phyloP scores from a whole-genome alignment of 495 filamentous ascomycete species.

The Penicillium angulare region DNA sequence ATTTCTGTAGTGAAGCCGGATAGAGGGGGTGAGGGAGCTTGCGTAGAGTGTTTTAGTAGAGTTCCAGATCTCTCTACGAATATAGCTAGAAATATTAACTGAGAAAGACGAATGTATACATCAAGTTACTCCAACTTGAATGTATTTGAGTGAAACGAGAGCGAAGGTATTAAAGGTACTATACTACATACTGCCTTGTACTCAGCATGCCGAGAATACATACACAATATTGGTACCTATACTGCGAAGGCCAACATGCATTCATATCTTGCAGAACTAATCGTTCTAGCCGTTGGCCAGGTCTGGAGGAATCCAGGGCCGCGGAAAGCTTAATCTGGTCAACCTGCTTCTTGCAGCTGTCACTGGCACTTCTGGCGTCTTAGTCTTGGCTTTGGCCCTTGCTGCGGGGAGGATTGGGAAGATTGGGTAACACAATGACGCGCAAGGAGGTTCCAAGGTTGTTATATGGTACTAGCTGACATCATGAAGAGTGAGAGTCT shows the following conservation, averaged over 20 bases:
- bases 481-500: constrained; percentile 20
- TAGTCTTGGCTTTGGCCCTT: neutral
- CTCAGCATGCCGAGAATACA: constrained; percentile 1
- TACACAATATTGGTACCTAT: neutral
- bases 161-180: too few species aligned
- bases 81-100: too few species aligned
- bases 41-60: neutral
- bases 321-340: constrained; percentile 14
- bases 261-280: neutral
- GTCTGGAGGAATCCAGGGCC: constrained; percentile 5
- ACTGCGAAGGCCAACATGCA: neutral
- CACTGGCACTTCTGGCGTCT: neutral
- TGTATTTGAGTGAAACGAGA: too few species aligned
- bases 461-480: constrained; percentile 17
- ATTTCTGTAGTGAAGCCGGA: constrained; percentile 13
- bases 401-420: constrained; percentile 1
- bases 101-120: too few species aligned
- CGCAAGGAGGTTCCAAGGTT: constrained; percentile 10
- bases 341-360: neutral
- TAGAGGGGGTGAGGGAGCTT: constrained; percentile 4
- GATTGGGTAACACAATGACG: constrained; percentile 28
- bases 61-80: too few species aligned
- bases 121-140: too few species aligned
- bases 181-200: too few species aligned
- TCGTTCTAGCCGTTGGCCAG: neutral